Evolutionary conservation across 306 rosid species (phyloP), one percentile per base, ranked within the genome.

Genomic region (Carpinus viminea): DNA sequence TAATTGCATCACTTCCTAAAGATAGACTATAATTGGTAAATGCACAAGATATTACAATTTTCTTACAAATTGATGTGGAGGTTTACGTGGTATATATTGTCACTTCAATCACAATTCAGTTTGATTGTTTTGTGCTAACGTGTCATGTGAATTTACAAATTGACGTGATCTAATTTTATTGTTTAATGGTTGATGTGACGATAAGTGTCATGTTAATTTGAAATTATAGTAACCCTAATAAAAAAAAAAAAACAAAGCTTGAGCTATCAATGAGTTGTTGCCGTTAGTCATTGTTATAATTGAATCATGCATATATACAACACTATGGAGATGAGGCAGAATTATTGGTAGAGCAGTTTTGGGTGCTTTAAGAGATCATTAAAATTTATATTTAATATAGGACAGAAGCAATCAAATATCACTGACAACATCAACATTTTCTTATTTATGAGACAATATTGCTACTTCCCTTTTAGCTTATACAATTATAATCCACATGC

Each of bases 291-390:
- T 24, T 34, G 55, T 74, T 41, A 41, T 41, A 41, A 78, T 66
- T 82, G 68, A 74, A 55, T 78, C 31, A 45, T 12, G 57, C 79
- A 59, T 24, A 24, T 24, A 24, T 34, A 20, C 12, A 18, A 16
- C 60, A 8, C 24, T n/a, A 75, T 72, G 53, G 77, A 69, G 86
- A 68, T 54, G 69, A 77, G 46, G 10, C 53, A 18, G 64, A 59
- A n/a, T 70, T 77, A 64, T 75, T 74, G 76, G 79, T 60, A 21
- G 26, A 69, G 76, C 70, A 38, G 61, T 75, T 50, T 68, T 79
- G 36, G 75, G 72, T 68, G 55, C 70, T 83, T 69, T 78, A 74
- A 70, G 83, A 83, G 72, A 78, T 50, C 51, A 78, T 71, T 62
- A 24, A 66, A 50, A 51, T 15, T 56, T 74, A 34, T 50, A 10